Conservation (phyloP, 192 early-diverging fungal species). For the Coemansia sp. region DNA sequence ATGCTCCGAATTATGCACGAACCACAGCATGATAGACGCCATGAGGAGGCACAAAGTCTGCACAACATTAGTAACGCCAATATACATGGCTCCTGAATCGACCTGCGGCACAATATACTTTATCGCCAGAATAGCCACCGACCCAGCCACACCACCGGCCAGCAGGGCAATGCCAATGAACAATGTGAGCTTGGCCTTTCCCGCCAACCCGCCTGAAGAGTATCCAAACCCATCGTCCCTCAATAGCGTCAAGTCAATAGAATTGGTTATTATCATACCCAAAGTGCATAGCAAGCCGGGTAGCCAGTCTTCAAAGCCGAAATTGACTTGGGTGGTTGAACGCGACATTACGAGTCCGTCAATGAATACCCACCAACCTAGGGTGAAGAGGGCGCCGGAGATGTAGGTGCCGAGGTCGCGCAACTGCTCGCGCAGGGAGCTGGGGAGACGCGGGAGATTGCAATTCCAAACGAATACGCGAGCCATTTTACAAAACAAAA, state of each 20-base stretch:
- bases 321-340: slow-evolving; percentile 21
- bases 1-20: slow-evolving; percentile 54
- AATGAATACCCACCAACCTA: slow-evolving; percentile 58
- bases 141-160: slow-evolving; percentile 55
- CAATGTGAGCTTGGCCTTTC: slow-evolving; percentile 53
- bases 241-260: slow-evolving; percentile 53
- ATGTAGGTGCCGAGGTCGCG: slow-evolving; percentile 51
- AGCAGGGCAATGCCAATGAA: slow-evolving; percentile 58
- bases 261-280: slow-evolving; percentile 57
- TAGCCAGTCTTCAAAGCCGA: slow-evolving; percentile 55
- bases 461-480: slow-evolving; percentile 52
- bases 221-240: slow-evolving; percentile 54
- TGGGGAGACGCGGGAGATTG: slow-evolving; percentile 44
- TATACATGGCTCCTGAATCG: slow-evolving; percentile 36
- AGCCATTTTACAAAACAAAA: slow-evolving; percentile 20
- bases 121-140: slow-evolving; percentile 50
- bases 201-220: slow-evolving; percentile 30
- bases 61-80: slow-evolving; percentile 52
- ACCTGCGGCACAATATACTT: slow-evolving; percentile 56
- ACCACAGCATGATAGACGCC: slow-evolving; percentile 46
- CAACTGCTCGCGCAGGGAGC: slow-evolving; percentile 35
- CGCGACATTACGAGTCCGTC: slow-evolving; percentile 52
- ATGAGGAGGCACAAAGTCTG: slow-evolving; percentile 41
- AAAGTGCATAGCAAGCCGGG: slow-evolving; percentile 53
- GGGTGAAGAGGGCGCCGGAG: slow-evolving; percentile 50